These are phyloP conservation scores for Sinapis alba DNA, from an alignment of 441 rosid genomes.

Conservation along the genomic window DNA sequence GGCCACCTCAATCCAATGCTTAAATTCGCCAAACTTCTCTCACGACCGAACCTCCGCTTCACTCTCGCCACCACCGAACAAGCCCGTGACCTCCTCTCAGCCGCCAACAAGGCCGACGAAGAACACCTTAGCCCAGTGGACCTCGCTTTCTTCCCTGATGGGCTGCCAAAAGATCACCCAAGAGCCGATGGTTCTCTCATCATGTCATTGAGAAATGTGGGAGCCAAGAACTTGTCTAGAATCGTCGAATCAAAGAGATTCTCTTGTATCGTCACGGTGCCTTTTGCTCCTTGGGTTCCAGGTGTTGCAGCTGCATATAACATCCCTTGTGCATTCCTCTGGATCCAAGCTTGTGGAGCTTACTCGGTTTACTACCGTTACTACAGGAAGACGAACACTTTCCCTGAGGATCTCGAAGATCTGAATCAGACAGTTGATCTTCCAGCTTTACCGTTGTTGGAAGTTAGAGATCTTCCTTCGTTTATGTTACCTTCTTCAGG, in stretches of 20 bases:
- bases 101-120: not conserved
- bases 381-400: conserved; percentile 33
- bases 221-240: conserved; percentile 42
- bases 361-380: conserved; percentile 48
- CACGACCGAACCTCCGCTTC: conserved; percentile 46
- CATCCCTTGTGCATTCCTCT: conserved; percentile 53
- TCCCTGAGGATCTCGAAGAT: conserved; percentile 40
- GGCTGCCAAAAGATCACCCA: conserved; percentile 40
- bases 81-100: conserved; percentile 37
- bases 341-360: conserved; percentile 52
- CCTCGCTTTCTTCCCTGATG: conserved; percentile 53
- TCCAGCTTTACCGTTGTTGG: conserved; percentile 46
- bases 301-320: conserved; percentile 39
- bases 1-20: conserved; percentile 59
- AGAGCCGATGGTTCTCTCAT: not conserved
- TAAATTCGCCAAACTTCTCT: conserved; percentile 48
- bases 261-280: conserved; percentile 45
- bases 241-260: conserved; percentile 29
- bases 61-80: conserved; percentile 49
- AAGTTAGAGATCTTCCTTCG: conserved; percentile 51
- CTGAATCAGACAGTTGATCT: conserved; percentile 32
- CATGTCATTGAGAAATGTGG: conserved; percentile 32
- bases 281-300: conserved; percentile 53
- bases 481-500: conserved; percentile 43
- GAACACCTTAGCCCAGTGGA: not conserved